Percentiles rank a stretch among this genome's conserved stretches.
Evolutionary conservation across 2,329 filamentous ascomycete species (phyloP).

Genomic region (Botrytis porri): DNA sequence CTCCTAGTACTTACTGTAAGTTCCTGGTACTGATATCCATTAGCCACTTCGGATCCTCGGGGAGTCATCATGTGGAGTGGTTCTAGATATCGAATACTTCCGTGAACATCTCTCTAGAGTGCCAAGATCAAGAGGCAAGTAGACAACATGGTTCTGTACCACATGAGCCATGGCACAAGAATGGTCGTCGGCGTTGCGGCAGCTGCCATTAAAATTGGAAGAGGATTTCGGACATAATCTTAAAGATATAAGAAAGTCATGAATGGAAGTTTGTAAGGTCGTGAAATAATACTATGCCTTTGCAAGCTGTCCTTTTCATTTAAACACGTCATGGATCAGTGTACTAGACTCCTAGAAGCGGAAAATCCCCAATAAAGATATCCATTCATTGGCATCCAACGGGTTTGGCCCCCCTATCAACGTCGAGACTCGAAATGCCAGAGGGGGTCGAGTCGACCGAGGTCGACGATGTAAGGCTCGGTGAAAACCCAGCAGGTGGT

Average conservation of each 20-base stretch:
- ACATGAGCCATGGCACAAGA: neutral
- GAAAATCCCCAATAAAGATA: neutral
- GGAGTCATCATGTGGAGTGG: neutral
- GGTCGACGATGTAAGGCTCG: neutral
- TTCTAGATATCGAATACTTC: neutral
- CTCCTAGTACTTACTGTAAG: neutral
- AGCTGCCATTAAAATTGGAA: neutral
- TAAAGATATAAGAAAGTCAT: neutral
- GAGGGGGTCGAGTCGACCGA: neutral
- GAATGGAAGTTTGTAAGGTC: neutral
- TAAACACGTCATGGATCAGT: slow-evolving; percentile 12
- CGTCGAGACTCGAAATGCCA: neutral
- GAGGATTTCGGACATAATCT: slow-evolving; percentile 6
- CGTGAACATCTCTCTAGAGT: neutral
- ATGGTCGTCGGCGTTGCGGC: neutral
- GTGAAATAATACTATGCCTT: neutral
- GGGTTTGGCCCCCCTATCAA: neutral
- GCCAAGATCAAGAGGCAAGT: neutral
- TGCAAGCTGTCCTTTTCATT: slow-evolving; percentile 7
- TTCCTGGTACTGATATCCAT: neutral
- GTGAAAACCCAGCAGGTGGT: slow-evolving; percentile 1
- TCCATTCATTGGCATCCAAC: neutral
- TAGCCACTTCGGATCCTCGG: neutral
- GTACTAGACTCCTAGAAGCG: neutral
- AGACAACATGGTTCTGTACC: neutral